A percentile compares a stretch with the other conserved stretches of the same genome.
Conservation (phyloP, 768 basidiomycete species). For the Serendipita indica region DNA sequence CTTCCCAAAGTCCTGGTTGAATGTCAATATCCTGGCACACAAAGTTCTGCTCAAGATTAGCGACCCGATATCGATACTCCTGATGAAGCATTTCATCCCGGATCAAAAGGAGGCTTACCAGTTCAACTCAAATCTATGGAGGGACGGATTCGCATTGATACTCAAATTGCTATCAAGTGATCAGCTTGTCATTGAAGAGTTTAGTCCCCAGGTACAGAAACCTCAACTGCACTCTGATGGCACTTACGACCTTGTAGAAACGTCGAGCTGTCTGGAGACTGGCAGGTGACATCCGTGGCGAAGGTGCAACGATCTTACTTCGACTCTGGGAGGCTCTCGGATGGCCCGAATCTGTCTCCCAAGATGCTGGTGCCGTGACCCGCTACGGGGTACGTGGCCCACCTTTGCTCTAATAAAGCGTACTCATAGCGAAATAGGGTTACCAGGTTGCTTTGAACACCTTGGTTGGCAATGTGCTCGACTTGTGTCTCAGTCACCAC, state of each 20-base stretch:
- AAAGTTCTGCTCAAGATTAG: constrained; percentile 78
- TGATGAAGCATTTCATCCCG: constrained; percentile 73
- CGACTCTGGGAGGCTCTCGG: constrained; percentile 78
- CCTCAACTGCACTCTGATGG: not conserved
- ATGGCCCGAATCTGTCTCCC: constrained; percentile 46
- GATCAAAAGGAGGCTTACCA: constrained; percentile 40
- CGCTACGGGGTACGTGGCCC: constrained; percentile 48
- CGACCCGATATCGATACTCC: constrained; percentile 62
- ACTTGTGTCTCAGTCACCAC: constrained; percentile 87
- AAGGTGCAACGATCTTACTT: constrained; percentile 67
- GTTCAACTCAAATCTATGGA: constrained; percentile 72
- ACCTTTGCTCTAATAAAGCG: constrained; percentile 11
- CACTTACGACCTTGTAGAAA: constrained; percentile 37
- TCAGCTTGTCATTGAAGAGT: constrained; percentile 86
- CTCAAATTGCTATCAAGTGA: constrained; percentile 78
- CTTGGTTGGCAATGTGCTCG: constrained; percentile 79
- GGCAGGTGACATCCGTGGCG: constrained; percentile 89
- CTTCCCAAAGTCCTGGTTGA: constrained; percentile 84
- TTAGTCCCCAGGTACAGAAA: constrained; percentile 65
- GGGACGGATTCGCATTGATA: constrained; percentile 63
- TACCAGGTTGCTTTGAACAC: constrained; percentile 74
- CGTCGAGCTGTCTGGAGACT: constrained; percentile 90
- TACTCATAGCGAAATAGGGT: constrained; percentile 32
- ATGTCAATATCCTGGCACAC: constrained; percentile 77
- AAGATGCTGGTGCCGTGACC: constrained; percentile 37